phyloP scores from a whole-genome alignment of 495 filamentous ascomycete genomes.

The Penicillium fimorum region DNA sequence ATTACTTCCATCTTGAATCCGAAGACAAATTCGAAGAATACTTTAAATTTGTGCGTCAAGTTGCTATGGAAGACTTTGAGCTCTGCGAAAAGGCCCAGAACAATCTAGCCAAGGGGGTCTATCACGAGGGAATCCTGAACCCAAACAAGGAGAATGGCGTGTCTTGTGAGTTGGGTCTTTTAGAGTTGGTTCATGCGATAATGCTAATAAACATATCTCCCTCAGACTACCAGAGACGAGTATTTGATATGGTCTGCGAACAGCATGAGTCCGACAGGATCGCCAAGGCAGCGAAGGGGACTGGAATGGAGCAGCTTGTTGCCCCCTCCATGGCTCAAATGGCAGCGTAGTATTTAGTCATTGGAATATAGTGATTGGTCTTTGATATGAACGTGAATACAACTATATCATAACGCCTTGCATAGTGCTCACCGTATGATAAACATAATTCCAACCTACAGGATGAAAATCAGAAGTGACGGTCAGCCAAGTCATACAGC shows the following conservation, averaged over 20 bases:
- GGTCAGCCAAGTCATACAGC: not conserved
- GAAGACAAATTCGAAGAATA: slow-evolving; percentile 60
- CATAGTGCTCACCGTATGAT: not conserved
- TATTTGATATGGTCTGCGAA: slow-evolving; percentile 52
- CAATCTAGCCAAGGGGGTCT: slow-evolving; percentile 55
- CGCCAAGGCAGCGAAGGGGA: slow-evolving; percentile 8
- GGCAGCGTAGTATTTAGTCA: slow-evolving; percentile 22
- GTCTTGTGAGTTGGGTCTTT: slow-evolving; percentile 40
- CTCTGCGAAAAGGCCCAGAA: slow-evolving; percentile 59
- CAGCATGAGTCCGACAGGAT: slow-evolving; percentile 44
- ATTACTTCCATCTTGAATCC: slow-evolving; percentile 55
- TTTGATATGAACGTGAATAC: not conserved
- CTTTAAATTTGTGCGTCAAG: slow-evolving; percentile 59
- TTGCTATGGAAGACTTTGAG: slow-evolving; percentile 60
- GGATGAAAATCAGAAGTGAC: not conserved
- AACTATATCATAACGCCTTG: not conserved
- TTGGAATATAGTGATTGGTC: not conserved
- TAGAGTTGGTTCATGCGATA: not conserved
- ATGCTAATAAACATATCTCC: not conserved
- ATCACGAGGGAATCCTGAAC: slow-evolving; percentile 58
- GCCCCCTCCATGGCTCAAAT: slow-evolving; percentile 20
- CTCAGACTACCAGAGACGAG: slow-evolving; percentile 54
- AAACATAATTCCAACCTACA: not conserved
- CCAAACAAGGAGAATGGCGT: slow-evolving; percentile 59
- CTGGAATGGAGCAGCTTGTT: slow-evolving; percentile 14